Evolutionary conservation across 2,329 filamentous ascomycete species (phyloP).

Genomic region (Colletotrichum destructivum): DNA sequence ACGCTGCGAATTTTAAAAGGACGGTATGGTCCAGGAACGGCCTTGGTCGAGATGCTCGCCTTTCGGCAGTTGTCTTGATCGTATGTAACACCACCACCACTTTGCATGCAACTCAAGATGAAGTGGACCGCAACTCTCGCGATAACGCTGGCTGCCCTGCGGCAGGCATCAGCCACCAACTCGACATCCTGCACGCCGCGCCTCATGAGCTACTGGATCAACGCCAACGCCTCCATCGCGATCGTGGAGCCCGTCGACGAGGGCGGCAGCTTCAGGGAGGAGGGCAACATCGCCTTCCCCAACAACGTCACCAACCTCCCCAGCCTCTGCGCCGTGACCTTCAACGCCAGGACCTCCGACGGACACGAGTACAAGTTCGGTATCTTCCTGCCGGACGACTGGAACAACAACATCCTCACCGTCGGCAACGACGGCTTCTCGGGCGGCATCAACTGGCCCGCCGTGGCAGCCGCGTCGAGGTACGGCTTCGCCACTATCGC

Average conservation of each 20-base stretch:
- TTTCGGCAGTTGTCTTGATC: too few species aligned
- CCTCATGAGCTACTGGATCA: conserved; percentile 37
- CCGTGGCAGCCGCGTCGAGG: conserved; percentile 46
- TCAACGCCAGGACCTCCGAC: conserved; percentile 48
- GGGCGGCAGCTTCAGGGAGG: conserved; percentile 46
- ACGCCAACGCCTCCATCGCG: conserved; percentile 37
- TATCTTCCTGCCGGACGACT: conserved; percentile 51
- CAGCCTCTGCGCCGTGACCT: conserved; percentile 51
- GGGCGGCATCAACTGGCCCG: conserved; percentile 54
- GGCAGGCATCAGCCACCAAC: conserved; percentile 24
- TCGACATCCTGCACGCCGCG: conserved; percentile 27
- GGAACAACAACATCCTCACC: conserved; percentile 52
- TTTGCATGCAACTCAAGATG: background rate
- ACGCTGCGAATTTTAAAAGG: background rate
- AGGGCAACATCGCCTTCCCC: conserved; percentile 46
- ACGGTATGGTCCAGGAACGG: background rate
- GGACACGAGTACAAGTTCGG: conserved; percentile 48
- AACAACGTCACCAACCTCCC: conserved; percentile 50
- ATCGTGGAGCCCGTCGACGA: conserved; percentile 39
- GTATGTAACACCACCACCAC: too few species aligned
- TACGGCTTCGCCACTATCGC: conserved; percentile 60
- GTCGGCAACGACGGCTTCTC: conserved; percentile 50
- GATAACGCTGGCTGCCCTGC: conserved; percentile 16
- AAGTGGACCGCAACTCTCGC: conserved; percentile 29
- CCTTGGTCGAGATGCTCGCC: background rate